Conservation (phyloP, 1,139 yeast genomes). For the Blastobotrys serpentis region DNA sequence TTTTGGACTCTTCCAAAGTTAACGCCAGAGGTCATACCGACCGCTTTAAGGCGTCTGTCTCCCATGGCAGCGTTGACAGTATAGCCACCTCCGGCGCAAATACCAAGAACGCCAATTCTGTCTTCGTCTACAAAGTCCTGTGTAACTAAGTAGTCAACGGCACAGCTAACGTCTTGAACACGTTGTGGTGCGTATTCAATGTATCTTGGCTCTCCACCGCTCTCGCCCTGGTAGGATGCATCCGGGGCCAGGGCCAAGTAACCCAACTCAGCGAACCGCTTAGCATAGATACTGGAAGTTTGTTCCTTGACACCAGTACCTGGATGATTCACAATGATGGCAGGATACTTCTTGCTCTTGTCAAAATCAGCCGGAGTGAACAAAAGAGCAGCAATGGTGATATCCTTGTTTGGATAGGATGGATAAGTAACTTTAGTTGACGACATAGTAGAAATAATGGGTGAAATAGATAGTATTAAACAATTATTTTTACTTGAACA, state of each 20-base stretch:
- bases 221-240: slow-evolving; percentile 24
- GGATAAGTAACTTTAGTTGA: slow-evolving; percentile 1
- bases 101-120: slow-evolving; percentile 19
- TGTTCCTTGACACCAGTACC: neutral
- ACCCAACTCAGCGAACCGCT: slow-evolving; percentile 19
- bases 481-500: no score
- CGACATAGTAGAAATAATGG: neutral
- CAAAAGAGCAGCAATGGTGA: neutral
- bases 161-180: slow-evolving; percentile 21
- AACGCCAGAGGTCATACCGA: neutral
- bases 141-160: slow-evolving; percentile 17
- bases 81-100: slow-evolving; percentile 25
- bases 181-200: slow-evolving; percentile 22
- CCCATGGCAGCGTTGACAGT: slow-evolving; percentile 17
- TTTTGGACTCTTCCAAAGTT: neutral
- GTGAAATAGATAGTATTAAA: no score
- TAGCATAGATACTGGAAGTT: slow-evolving; percentile 17
- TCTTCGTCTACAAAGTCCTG: slow-evolving; percentile 18
- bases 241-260: slow-evolving; percentile 21
- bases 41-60: slow-evolving; percentile 21
- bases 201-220: slow-evolving; percentile 21
- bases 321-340: slow-evolving; percentile 2
- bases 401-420: neutral
- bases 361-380: neutral
- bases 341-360: neutral